Percentiles rank a stretch among this genome's conserved stretches.
Evolutionary conservation across 1,284 basidiomycete species (phyloP).

Genomic region (Cryptococcus floricola): DNA sequence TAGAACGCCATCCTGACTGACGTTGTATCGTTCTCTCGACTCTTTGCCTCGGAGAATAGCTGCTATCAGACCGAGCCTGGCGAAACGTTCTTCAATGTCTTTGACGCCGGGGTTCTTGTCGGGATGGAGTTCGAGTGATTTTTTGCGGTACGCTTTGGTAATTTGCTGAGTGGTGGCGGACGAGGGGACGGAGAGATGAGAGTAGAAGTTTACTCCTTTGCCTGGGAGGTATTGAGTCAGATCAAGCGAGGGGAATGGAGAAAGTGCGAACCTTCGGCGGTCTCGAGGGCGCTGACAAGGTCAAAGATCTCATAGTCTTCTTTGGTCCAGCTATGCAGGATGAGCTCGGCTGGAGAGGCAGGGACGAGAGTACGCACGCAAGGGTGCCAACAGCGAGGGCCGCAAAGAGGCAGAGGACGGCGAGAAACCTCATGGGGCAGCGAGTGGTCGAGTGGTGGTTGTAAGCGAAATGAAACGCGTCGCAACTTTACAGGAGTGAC

Average conservation of each 20-base stretch:
- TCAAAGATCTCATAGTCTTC: slow-evolving; percentile 96
- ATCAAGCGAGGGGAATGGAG: background rate
- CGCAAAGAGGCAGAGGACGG: slow-evolving; percentile 1
- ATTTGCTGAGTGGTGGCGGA: slow-evolving; percentile 70
- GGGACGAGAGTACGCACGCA: slow-evolving; percentile 4
- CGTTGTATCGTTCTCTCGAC: slow-evolving; percentile 67
- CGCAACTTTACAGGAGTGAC: no score
- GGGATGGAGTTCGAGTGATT: slow-evolving; percentile 81
- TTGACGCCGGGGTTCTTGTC: slow-evolving; percentile 86
- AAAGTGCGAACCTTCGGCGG: slow-evolving; percentile 62
- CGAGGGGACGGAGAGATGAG: slow-evolving; percentile 68
- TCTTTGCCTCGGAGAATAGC: slow-evolving; percentile 73
- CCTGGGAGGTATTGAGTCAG: slow-evolving; percentile 48
- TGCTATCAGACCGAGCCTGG: slow-evolving; percentile 78
- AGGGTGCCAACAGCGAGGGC: background rate
- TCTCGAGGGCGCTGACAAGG: slow-evolving; percentile 77
- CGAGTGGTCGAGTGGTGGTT: background rate
- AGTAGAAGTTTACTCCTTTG: slow-evolving; percentile 86
- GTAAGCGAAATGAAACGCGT: no score
- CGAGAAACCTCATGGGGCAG: background rate
- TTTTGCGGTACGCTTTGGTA: slow-evolving; percentile 79
- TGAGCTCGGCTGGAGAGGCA: background rate
- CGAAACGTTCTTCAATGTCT: slow-evolving; percentile 76
- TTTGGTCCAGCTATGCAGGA: slow-evolving; percentile 50
- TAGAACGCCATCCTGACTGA: slow-evolving; percentile 16